Base-by-base conservation (phyloP, 305 asterid species). In the Fraxinus platypoda region DNA sequence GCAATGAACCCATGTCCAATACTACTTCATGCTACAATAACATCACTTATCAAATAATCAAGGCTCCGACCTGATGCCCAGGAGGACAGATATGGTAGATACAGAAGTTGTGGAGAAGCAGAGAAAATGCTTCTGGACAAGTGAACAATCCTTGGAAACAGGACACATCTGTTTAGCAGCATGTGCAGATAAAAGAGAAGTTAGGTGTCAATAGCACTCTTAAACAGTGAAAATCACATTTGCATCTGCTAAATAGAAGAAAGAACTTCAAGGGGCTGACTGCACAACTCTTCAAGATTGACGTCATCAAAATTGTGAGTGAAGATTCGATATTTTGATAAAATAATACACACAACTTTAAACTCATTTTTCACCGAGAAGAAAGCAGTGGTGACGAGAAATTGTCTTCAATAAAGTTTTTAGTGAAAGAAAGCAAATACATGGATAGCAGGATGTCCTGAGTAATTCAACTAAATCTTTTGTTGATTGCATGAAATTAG, bases 61-160 rank as follows among this genome's bases (percentile, higher is more conserved):
- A 59, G 83, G 75, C 41, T 82, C 88, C 54, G 30, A 89, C 92
- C 92, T 87, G 90, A 81, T 89, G 92, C 64, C 92, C 92, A 74
- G 91, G 90, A 26, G 92, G 92, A 75, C 88, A 84, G 57, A 89
- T 88, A 78, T 89, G 92, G 80, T 88, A 89, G 49, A 89, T 85
- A 78, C 91, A 89, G 86, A 89, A 89, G 89, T 89, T 89, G 64
- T 89, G 90, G 43, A 88, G 80, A 78, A 89, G 87, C 84, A 88
- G 82, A 25, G 92, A 89, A 83, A 87, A 88, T 71, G 91, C 90
- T 85, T 89, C 92, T 38, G 89, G 92, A 76, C 86, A 86, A 83
- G 80, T 79, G 83, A 89, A 89, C 76, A 89, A 83, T 85, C 92
- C 92, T 86, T 89, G 92, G 83, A 89, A 89, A 83, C 92, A 89